Percentiles rank a stretch among this genome's conserved stretches.
These are phyloP conservation scores for Gracilaria gracilis DNA, from an alignment of 23 red algal genomes.

Conservation along the genomic window DNA sequence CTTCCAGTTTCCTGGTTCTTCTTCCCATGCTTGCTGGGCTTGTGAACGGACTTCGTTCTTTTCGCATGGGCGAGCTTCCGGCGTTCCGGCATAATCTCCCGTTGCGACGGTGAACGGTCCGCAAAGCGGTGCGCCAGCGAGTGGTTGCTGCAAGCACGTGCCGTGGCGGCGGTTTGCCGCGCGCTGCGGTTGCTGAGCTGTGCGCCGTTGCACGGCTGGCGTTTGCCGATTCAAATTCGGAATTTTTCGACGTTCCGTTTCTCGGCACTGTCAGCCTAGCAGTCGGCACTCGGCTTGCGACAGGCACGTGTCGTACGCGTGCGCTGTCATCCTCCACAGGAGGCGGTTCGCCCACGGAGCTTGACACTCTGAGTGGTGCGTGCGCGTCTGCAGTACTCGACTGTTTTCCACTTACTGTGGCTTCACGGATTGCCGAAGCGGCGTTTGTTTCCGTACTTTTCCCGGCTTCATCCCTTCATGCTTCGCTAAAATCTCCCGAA, in stretches of 20 bases:
- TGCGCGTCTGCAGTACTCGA: too few relatives aligned
- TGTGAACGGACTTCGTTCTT: not conserved
- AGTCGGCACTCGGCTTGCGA: too few relatives aligned
- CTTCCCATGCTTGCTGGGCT: not conserved
- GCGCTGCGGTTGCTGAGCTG: not conserved
- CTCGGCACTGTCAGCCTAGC: not conserved
- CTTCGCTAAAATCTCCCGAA: too few relatives aligned
- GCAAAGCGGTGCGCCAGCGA: not conserved
- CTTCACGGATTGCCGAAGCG: too few relatives aligned
- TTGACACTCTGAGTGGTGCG: too few relatives aligned
- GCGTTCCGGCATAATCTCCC: not conserved
- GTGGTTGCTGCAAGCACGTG: not conserved
- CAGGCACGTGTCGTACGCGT: too few relatives aligned
- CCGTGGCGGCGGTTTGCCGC: not conserved
- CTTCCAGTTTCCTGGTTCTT: not conserved
- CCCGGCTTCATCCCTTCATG: too few relatives aligned
- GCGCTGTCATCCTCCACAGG: too few relatives aligned
- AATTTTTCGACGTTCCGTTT: slow-evolving; percentile 8
- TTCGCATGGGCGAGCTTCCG: not conserved
- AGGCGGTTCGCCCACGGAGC: too few relatives aligned
- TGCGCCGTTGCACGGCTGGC: not conserved
- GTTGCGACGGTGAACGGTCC: not conserved
- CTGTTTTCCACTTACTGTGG: too few relatives aligned
- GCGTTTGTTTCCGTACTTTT: too few relatives aligned
- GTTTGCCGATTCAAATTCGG: not conserved